Base-by-base conservation (phyloP, 2,329 filamentous ascomycete species). In the Rutstroemia sp. region DNA sequence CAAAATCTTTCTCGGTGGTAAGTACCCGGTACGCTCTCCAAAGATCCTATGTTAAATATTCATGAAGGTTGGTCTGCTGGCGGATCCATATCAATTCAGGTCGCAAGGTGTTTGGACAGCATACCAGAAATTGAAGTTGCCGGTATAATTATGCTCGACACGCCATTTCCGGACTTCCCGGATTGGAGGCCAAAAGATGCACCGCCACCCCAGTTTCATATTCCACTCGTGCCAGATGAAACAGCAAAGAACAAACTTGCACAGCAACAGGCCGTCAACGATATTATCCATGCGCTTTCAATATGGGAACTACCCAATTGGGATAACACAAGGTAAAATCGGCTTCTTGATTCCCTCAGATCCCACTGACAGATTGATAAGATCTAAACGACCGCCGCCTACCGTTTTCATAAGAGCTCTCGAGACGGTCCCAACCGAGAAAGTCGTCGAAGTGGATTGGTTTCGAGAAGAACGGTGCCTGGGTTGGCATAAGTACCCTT, bases 391-490 rank as follows among this genome's bases (percentile, higher is more conserved):
- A n/a, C 51, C 51, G 10, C 51, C 51, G 16, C 51, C 51, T 8
- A 21, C 51, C 30, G 42, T 53, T 7, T 53, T 53, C 9, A 53
- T 48, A n/a, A 27, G 51, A 21, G 51, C 51, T 4, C 51, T 46
- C 21, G 30, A 53, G 8, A 17, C 23, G 17, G 42, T 53, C 8
- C 42, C 42, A 9, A 19, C 42, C 14, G 51, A 53, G 19, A 53
- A 53, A 9, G 51, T 53, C 46, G 51, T 53, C 12, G 51, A 53
- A 17, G 51, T 53, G 5, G 51, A 53, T 16, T 53, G 51, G 51
- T 53, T 53, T 17, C 51, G 51, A 4, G 42, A 47, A 17, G 40
- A 53, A 38, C 45, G 17, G n/a, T 39, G 39, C 17, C 17, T 53
- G 47, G 51, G 51, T 7, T 53, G 51, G 51, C 51, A n/a, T 14